Base-by-base conservation (phyloP, 2,329 filamentous ascomycete genomes). In the Drechslera avenae region DNA sequence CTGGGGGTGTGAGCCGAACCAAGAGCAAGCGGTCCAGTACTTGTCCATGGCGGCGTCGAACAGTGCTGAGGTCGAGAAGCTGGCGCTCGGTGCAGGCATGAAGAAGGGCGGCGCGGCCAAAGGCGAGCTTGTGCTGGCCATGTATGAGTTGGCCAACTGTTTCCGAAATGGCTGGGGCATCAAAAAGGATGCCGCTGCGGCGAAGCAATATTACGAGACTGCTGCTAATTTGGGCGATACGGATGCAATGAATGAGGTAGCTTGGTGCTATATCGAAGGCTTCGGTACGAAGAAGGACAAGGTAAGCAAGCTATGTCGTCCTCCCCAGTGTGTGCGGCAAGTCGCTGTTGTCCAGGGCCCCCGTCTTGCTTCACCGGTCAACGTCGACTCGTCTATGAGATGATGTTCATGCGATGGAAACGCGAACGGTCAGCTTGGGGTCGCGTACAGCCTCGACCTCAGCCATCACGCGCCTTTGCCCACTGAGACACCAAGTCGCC, bases 251-350 rank as follows among this genome's bases (percentile, higher is more conserved):
- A 96, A 97, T 71, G 93, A 97, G 75, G 88, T 88, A 46, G 94
- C 87, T 30, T 96, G 91, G 91, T 99, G 94, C 78, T 97, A 94
- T 80, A 75, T 95, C 21, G 89, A 97, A 71, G 94, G 94, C n/a
- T 96, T 96, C 75, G 94, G 94, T 28, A 93, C 91, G 69, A 94
- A 91, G 75, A 99, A 97, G 75, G 92, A 99, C 79, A 97, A 96
- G 89, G 93, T 97, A 81, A 76, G 90, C 84, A 54, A 49, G 42
- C 32, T 40, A 42, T 37, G 35, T 46, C 39, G 40, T 33, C 53
- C 41, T 39, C 46, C 14, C 35, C 30, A 21, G 10, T 28, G 26
- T 31, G 34, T 26, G 19, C 41, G 37, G 45, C 47, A 26, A 26
- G 39, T 59, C 44, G 46, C 37, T 43, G 40, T 46, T 40, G 37